Base-by-base conservation (phyloP, 169 alveolate species). In the Plasmodium inui region DNA sequence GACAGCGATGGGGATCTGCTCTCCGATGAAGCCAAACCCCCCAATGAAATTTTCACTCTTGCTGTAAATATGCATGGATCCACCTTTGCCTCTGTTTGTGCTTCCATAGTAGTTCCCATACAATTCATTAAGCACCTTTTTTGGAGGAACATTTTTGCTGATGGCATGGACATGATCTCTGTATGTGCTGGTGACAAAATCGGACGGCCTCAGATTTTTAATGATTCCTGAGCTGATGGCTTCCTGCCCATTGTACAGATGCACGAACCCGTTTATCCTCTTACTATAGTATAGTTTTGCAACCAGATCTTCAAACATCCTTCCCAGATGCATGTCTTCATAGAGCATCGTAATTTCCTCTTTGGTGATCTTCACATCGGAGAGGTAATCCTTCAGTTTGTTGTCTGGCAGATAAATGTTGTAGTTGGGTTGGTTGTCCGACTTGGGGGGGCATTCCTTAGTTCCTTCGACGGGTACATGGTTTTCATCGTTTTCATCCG, bases 1-100 rank as follows among this genome's bases (percentile, higher is more conserved):
- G 7, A 96, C 95, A 3, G 96, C 96, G 8, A 96, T 91, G 6
- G 97, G 97, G 17, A 96, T 92, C 82, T 98, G 96, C 57, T 98
- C 99, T 1, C 98, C 98, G 10, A 98, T 98, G 93, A 97, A 97
- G 17, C 98, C 99, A 72, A 97, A 97, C 9, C 99, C 99, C 28
- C 99, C 99, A 46, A 96, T 96, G 82, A 98, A 95, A 89, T 96
- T 96, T 73, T 93, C 83, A 55, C 95, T 79, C 76, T 96, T 96
- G 39, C 96, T 94, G 93, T 96, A 98, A 82, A 97, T 97, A 82
- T 98, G 99, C 99, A 98, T 98, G n/a, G 98, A 97, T 9, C 99
- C 99, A 19, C 99, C 99, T 57, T 97, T 95, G 1, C 99, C 99
- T 50, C 88, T 88, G 32, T 80, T 89, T 8, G 98, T 95, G 83